Base-by-base conservation (phyloP, 2,329 filamentous ascomycete species). In the Ustulina deusta region DNA sequence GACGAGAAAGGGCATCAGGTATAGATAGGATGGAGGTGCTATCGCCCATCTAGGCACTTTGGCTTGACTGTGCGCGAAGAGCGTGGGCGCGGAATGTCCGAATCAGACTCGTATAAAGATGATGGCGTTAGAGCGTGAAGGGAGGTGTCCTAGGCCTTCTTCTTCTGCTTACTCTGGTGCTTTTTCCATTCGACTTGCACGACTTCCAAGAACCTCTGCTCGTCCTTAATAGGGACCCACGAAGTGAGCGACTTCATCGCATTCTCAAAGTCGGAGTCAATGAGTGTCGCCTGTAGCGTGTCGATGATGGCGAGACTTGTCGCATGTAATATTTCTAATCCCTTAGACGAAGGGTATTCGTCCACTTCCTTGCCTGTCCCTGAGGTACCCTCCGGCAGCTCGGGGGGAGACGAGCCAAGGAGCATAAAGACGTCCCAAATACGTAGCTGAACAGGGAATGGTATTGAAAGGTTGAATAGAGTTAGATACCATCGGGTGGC, bases 381-480 rank as follows among this genome's bases (percentile, higher is more conserved):
- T 22, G 63, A n/a, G 15, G 64, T 61, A 9, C 66, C 44, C 25
- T 73, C 64, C 1, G 71, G 25, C 15, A 69, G 58, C 29, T 77
- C 72, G n/a, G 85, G 83, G n/a, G 89, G 84, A 10, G 86, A 85
- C 73, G 95, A 93, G 54, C 95, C 96, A 13, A 98, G 87, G 15
- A 99, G 88, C 87, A 99, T 93, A 81, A 98, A 98, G 1, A 97
- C 92, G 77, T 99, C 96, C 96, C 96, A 99, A 17, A 99, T 92
- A 56, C 96, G 91, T 40, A 99, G 89, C 79, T 98, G 96, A 3
- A 95, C 94, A 0, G 93, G 87, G 75, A 98, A 99, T 0, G 96
- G 96, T 59, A 99, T 93, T 17, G 93, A 97, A 76, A 98, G 91
- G 80, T 98, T 98, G 86, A 99, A 99, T 9, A 99, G 85, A 1